Percentiles rank a stretch among this genome's conserved stretches.
Evolutionary conservation across 164 flowering plant genomes (phyloP).

Genomic region (Stephania yunnanensis): DNA sequence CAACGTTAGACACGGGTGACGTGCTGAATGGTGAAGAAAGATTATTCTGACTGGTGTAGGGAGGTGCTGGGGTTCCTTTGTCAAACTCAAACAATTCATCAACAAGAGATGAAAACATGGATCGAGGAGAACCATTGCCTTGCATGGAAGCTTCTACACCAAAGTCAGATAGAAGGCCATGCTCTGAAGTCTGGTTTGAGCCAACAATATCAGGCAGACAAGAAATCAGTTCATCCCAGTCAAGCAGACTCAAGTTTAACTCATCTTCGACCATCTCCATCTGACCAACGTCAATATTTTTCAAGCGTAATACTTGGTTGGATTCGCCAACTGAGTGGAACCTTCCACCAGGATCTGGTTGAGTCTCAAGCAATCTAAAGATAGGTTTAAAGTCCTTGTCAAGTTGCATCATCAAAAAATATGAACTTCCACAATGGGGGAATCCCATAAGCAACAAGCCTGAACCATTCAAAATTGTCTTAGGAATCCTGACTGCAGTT

Average conservation of each 20-base stretch:
- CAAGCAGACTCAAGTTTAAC: constrained; percentile 61
- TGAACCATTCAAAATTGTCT: constrained; percentile 49
- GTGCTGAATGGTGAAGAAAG: constrained; percentile 35
- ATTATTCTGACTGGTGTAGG: constrained; percentile 30
- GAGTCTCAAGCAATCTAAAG: constrained; percentile 68
- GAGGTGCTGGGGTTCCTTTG: constrained; percentile 45
- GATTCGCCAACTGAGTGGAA: constrained; percentile 35
- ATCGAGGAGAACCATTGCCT: constrained; percentile 29
- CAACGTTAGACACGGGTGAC: constrained; percentile 43
- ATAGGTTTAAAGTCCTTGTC: constrained; percentile 81
- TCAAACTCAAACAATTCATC: constrained; percentile 90
- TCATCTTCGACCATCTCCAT: constrained; percentile 83
- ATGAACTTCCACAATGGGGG: constrained; percentile 80
- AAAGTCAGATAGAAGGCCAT: constrained; percentile 44
- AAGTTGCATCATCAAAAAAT: constrained; percentile 79
- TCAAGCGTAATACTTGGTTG: constrained; percentile 46
- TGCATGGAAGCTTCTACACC: constrained; percentile 38
- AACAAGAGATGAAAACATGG: constrained; percentile 71
- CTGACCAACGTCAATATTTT: constrained; percentile 61
- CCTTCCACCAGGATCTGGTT: constrained; percentile 46
- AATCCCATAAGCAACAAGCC: constrained; percentile 73
- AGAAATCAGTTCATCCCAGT: constrained; percentile 36
- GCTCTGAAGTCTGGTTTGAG: constrained; percentile 40
- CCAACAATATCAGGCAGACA: constrained; percentile 34
- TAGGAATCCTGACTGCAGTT: constrained; percentile 55